A percentile compares a stretch with the other conserved stretches of the same genome.
phyloP scores from a whole-genome alignment of 768 basidiomycete genomes.

The Agrocybe praecox region DNA sequence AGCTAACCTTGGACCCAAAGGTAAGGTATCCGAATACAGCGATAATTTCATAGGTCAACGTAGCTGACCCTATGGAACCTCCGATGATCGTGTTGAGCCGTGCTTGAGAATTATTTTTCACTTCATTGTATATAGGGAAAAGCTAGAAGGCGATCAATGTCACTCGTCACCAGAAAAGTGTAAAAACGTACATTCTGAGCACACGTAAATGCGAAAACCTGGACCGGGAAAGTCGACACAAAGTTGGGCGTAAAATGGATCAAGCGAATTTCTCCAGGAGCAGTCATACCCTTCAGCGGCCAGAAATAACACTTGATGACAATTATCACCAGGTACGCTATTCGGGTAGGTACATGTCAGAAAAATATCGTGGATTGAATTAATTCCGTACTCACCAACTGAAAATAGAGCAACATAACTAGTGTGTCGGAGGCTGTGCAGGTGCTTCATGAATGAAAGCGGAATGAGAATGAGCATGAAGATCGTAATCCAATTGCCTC shows the following conservation, averaged over 20 bases:
- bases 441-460: conserved; percentile 76
- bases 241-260: conserved; percentile 79
- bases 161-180: conserved; percentile 1
- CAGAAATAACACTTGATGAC: conserved; percentile 81
- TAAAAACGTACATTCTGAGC: conserved; percentile 76
- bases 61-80: conserved; percentile 83
- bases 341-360: background rate
- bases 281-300: conserved; percentile 65
- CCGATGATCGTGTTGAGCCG: conserved; percentile 90
- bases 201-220: conserved; percentile 92
- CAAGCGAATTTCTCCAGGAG: conserved; percentile 67
- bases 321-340: conserved; percentile 78
- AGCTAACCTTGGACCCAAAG: conserved; percentile 79
- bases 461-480: conserved; percentile 80
- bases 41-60: conserved; percentile 86
- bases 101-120: conserved; percentile 75
- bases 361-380: background rate
- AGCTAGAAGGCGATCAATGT: conserved; percentile 48
- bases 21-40: conserved; percentile 90
- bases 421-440: conserved; percentile 88
- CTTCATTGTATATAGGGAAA: conserved; percentile 94
- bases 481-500: conserved; percentile 81
- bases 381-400: conserved; percentile 60
- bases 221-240: conserved; percentile 88
- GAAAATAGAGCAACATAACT: conserved; percentile 92